phyloP scores from a whole-genome alignment of 768 basidiomycete species.

The Leccinum imitatum region DNA sequence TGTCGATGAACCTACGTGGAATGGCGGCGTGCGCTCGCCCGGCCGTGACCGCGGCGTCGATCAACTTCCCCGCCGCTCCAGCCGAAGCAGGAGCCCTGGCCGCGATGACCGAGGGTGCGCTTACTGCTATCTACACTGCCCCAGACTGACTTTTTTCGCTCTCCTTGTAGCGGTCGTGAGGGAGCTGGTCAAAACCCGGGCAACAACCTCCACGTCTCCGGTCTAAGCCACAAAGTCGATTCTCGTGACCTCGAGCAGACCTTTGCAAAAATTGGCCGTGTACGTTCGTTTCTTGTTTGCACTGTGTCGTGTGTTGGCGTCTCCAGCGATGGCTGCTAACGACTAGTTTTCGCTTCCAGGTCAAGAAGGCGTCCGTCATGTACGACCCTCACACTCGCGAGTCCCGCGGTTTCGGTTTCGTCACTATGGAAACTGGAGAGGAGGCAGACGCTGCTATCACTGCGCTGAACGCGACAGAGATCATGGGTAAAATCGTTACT shows the following conservation, averaged over 20 bases:
- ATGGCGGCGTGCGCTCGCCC: conserved; percentile 43
- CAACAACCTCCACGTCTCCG: conserved; percentile 65
- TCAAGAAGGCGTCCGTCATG: conserved; percentile 70
- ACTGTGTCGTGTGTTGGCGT: background rate
- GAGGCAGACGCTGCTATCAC: conserved; percentile 92
- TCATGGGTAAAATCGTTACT: conserved; percentile 83
- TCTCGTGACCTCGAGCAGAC: conserved; percentile 85
- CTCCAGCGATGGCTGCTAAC: conserved; percentile 8
- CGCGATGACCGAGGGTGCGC: conserved; percentile 56
- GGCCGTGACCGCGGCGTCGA: conserved; percentile 39
- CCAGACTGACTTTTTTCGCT: background rate
- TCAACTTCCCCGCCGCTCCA: conserved; percentile 59
- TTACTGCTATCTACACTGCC: background rate
- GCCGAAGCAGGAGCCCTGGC: conserved; percentile 81
- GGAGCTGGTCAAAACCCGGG: conserved; percentile 54
- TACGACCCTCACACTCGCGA: conserved; percentile 71
- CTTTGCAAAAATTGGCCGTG: conserved; percentile 87
- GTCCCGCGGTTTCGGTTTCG: conserved; percentile 85
- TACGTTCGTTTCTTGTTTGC: conserved; percentile 36
- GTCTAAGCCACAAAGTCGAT: conserved; percentile 61
- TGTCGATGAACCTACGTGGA: conserved; percentile 61
- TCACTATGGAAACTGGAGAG: conserved; percentile 78
- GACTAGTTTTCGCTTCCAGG: conserved; percentile 24
- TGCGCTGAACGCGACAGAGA: conserved; percentile 76
- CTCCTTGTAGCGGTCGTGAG: conserved; percentile 18